Base-by-base conservation (phyloP, 2,329 filamentous ascomycete species). In the Colletotrichum eremochloae region DNA sequence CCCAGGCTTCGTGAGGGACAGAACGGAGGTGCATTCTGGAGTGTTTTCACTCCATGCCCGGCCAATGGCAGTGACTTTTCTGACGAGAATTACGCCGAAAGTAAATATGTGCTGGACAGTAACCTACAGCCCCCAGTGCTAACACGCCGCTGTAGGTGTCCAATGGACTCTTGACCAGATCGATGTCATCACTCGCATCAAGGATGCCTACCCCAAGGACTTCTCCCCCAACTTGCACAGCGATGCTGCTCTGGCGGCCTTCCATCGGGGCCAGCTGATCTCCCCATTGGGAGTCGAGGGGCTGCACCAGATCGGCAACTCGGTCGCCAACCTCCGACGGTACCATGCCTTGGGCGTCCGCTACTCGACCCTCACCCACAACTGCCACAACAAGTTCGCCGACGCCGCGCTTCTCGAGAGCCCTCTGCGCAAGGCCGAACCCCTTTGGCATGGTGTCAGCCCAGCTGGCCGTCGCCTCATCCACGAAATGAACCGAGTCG, bases 271-370 rank as follows among this genome's bases (percentile, higher is more conserved):
- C 75, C 89, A 89, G 76, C 85, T 97, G 62, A 93, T 96, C 77
- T 95, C 93, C 1, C 93, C 94, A 0, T 83, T 96, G 5, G 94
- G 92, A 3, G 90, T 97, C 64, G 95, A 97, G 83, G 96, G 96
- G 4, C 88, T 98, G 9, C 96, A 98, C 79, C 96, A 97, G 78
- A 97, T 98, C 76, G 95, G 94, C 71, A 97, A 98, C 82, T 93
- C 91, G 1, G 85, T 91, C 33, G 87, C 92, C 52, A 95, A 91
- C 67, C 85, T 98, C 12, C 91, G 96, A 8, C 86, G 90, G 33
- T 97, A 92, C 81, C 86, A 96, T 80, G 85, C 88, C 3, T 86
- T 97, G 3, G 96, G 96, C 1, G 95, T 95, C 6, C 91, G 94
- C 62, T 98, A 98, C 78, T 91, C 92, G 24, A 98, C 95, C 0